These are phyloP conservation scores for Warburgia ugandensis DNA, from an alignment of 164 flowering plant species.

Conservation along the genomic window DNA sequence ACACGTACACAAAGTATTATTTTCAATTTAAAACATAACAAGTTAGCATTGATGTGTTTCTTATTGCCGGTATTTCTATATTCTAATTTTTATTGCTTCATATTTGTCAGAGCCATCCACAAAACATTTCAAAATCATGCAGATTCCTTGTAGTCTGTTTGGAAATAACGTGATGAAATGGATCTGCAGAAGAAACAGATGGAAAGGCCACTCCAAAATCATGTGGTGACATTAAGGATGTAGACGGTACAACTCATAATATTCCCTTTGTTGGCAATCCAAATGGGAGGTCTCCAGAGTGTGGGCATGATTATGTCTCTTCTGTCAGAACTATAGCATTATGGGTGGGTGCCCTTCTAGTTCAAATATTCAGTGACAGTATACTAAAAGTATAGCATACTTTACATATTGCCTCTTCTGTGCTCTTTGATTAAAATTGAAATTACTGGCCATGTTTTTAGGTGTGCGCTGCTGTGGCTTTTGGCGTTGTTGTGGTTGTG, in stretches of 20 bases:
- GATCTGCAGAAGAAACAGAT: slow-evolving; percentile 36
- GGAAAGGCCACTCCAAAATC: slow-evolving; percentile 19
- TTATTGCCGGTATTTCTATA: slow-evolving; percentile 2
- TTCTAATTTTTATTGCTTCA: slow-evolving; percentile 18
- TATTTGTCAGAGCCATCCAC: slow-evolving; percentile 21
- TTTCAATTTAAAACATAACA: background rate
- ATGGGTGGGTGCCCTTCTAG: slow-evolving; percentile 42
- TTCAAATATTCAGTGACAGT: background rate
- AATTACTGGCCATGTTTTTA: slow-evolving; percentile 12
- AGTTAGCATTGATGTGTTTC: slow-evolving; percentile 2
- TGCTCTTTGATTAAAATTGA: background rate
- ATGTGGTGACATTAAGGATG: slow-evolving; percentile 13
- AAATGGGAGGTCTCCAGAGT: slow-evolving; percentile 16
- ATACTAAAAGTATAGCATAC: background rate
- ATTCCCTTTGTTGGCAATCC: slow-evolving; percentile 14
- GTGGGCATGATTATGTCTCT: slow-evolving; percentile 21
- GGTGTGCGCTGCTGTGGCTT: slow-evolving; percentile 73
- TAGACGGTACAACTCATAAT: slow-evolving; percentile 12
- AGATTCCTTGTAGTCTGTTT: slow-evolving; percentile 20
- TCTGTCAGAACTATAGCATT: slow-evolving; percentile 62
- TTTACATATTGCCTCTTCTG: slow-evolving; percentile 6
- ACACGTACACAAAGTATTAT: background rate
- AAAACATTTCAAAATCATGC: slow-evolving; percentile 23
- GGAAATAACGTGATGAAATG: slow-evolving; percentile 25
- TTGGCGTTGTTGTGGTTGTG: slow-evolving; percentile 83